Base-by-base conservation (phyloP, 306 rosid genomes). In the Cicer chorassanicum region DNA sequence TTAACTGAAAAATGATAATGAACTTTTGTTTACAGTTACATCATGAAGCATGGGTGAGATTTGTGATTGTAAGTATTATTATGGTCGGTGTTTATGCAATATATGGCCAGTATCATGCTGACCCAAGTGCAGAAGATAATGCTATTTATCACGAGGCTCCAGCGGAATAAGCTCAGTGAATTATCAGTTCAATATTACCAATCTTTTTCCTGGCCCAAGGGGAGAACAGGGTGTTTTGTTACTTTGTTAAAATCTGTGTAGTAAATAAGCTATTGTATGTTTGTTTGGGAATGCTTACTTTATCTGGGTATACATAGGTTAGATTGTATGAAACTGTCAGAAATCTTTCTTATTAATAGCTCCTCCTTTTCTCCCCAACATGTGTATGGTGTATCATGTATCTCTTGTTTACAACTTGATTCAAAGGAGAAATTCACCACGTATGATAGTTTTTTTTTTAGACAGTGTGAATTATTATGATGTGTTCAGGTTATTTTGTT, bases 31-130 rank as follows among this genome's bases (percentile, higher is more conserved):
- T 74, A 70, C 95, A 94, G 97, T 80, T 92, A 73, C 97, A 94
- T 81, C 41, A 86, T 16, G 97, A 92, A 90, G 97, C 97, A 57
- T 89, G 97, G 99, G 80, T 90, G 76, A 87, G 99, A 90, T 94
- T 94, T 76, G 85, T 92, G 65, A 68, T 92, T 77, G 86, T 94
- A 43, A 67, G 89, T 73, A 66, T 76, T 65, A 50, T 87, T 66
- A 82, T 82, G 45, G 61, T 94, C n/a, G 91, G 86, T 40, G 66
- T 92, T 65, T 94, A 94, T 78, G 97, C 95, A 74, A 80, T 87
- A 73, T 92, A 94, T 65, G 99, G 99, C 60, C 97, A 94, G 83
- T 85, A 81, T 81, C 97, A 94, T 74, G 99, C 95, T 16, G 83
- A 89, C 78, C 95, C 97, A 6, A 85, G 48, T 76, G 85, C 94